Evolutionary conservation across 768 basidiomycete species (phyloP), one percentile per base, ranked within the genome.

Genomic region (Trichaptum fuscoviolaceum): DNA sequence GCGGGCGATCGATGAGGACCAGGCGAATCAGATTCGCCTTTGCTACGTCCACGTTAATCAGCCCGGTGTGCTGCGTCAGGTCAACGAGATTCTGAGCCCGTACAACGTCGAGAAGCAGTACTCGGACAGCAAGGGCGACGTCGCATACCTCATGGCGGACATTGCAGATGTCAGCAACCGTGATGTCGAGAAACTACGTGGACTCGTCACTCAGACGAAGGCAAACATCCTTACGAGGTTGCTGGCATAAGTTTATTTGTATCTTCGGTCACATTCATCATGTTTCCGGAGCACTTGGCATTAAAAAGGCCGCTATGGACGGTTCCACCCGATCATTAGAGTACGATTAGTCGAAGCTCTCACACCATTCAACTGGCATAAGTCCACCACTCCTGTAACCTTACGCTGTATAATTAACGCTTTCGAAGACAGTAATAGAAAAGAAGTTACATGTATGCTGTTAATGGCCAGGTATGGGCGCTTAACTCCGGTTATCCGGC

Each of bases 91-190:
- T 34, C 81, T 99, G 57, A 91, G 92, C 62, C 90, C 93, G 52
- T 95, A 96, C 84, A 99, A 99, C 78, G 96, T 99, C 75, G 95
- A 96, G 80, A 99, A 99, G 82, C 97, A 99, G 79, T 98, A 90
- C 78, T 95, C 96, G n/a, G 97, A 99, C 75, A 95, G 93, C 60
- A 94, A 94, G 80, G 92, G 91, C 68, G 93, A 94, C 64, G 79
- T 94, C 63, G 95, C 96, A 26, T 99, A 99, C 77, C 85, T 99
- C 69, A 91, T 99, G 88, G 96, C 96, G 15, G 97, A 99, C 76
- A 98, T 99, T 70, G 89, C 92, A 24, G 86, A 93, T 69, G 95
- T 98, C 70, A 92, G 91, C 74, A 84, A 86, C 67, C 80, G 82
- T 65, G 93, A 97, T 73, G 82, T 96, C 70, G 87, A 86, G 72